Evolutionary conservation across 2,329 filamentous ascomycete genomes (phyloP).

Genomic region (Coniella lustricola): DNA sequence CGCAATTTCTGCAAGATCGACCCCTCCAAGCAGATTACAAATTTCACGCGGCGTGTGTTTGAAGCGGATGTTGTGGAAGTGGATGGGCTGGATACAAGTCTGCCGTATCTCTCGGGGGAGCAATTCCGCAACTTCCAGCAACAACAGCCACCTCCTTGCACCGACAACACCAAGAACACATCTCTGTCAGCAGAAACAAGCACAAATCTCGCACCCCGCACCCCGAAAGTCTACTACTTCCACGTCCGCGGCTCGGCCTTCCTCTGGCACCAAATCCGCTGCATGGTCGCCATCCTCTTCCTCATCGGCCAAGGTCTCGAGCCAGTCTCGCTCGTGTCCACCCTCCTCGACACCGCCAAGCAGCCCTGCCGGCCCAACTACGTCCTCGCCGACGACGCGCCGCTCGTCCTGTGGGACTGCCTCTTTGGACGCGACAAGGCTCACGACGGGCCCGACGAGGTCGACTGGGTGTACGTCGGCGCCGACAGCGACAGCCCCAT

Average conservation of each 20-base stretch:
- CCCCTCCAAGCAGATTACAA: constrained; percentile 78
- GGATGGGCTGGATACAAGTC: constrained; percentile 41
- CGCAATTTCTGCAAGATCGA: constrained; percentile 96
- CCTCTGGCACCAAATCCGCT: constrained; percentile 95
- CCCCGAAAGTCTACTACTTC: constrained; percentile 76
- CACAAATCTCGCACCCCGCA: constrained; percentile 16
- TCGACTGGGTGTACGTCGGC: constrained; percentile 75
- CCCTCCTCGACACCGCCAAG: constrained; percentile 64
- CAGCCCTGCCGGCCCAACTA: constrained; percentile 78
- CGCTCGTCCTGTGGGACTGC: constrained; percentile 94
- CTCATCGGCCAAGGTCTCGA: constrained; percentile 86
- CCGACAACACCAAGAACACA: neutral
- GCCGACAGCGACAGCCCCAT: constrained; percentile 45
- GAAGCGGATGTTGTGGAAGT: constrained; percentile 73
- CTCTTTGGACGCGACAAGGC: constrained; percentile 49
- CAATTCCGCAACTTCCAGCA: constrained; percentile 33
- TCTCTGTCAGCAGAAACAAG: too few species aligned
- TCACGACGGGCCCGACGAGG: constrained; percentile 40
- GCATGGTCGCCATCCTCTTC: constrained; percentile 91
- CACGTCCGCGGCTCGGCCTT: constrained; percentile 86
- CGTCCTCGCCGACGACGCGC: constrained; percentile 82
- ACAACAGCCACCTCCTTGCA: neutral
- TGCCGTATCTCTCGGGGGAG: constrained; percentile 46
- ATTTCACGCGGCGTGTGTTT: constrained; percentile 73
- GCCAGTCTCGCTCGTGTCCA: constrained; percentile 60